phyloP scores from a whole-genome alignment of 2,329 filamentous ascomycete genomes.

The Botryotinia convoluta region DNA sequence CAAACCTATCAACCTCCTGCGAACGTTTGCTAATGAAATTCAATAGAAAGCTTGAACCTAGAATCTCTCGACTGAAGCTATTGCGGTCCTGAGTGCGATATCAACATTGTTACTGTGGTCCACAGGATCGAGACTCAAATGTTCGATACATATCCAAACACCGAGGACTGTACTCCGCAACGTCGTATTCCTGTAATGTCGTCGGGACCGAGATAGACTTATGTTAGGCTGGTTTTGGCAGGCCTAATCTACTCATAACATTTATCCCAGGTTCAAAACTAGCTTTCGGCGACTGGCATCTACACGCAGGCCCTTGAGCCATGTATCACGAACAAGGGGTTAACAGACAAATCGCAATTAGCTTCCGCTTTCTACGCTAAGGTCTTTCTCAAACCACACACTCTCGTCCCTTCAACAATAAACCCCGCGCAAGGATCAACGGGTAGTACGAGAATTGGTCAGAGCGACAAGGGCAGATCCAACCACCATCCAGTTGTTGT shows the following conservation, averaged over 20 bases:
- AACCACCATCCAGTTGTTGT: neutral
- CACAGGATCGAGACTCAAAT: too few relatives aligned
- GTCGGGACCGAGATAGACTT: neutral
- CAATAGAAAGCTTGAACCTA: neutral
- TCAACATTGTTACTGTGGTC: too few relatives aligned
- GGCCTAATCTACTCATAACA: neutral
- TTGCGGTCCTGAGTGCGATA: too few relatives aligned
- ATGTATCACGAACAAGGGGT: neutral
- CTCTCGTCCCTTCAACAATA: neutral
- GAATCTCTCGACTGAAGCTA: neutral
- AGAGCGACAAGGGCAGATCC: neutral
- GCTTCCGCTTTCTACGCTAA: neutral
- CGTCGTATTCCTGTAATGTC: neutral
- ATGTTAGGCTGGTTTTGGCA: neutral
- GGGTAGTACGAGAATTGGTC: neutral
- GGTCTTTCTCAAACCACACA: neutral
- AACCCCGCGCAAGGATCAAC: neutral
- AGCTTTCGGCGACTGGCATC: neutral
- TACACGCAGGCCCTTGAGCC: neutral
- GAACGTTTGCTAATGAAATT: neutral
- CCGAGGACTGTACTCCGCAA: too few relatives aligned
- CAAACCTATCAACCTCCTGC: neutral
- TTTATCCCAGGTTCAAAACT: neutral
- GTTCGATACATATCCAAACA: too few relatives aligned
- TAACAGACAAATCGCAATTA: neutral